A percentile compares a stretch with the other conserved stretches of the same genome.
phyloP scores from a whole-genome alignment of 2,329 filamentous ascomycete genomes.

The Septoria linicola region DNA sequence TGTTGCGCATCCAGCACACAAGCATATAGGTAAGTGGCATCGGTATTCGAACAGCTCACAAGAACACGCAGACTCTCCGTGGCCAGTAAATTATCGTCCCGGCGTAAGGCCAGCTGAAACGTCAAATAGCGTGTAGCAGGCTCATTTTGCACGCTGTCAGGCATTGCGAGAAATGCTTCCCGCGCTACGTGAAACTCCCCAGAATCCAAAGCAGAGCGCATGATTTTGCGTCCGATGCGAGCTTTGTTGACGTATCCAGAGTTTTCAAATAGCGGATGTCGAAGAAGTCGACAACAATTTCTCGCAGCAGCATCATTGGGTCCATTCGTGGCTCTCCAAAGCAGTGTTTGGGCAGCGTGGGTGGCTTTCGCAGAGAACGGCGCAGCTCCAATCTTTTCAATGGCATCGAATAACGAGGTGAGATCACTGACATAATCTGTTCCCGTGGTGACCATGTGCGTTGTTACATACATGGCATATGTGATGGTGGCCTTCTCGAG shows the following conservation, averaged over 20 bases:
- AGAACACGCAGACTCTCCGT: slow-evolving; percentile 63
- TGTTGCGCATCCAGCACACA: slow-evolving; percentile 76
- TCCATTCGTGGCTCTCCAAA: slow-evolving; percentile 65
- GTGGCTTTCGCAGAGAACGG: slow-evolving; percentile 61
- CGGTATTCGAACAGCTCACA: slow-evolving; percentile 52
- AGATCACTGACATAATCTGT: slow-evolving; percentile 39
- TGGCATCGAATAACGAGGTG: slow-evolving; percentile 45
- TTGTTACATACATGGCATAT: slow-evolving; percentile 64
- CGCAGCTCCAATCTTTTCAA: slow-evolving; percentile 49
- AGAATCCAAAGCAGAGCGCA: slow-evolving; percentile 65
- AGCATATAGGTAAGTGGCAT: slow-evolving; percentile 69
- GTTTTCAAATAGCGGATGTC: slow-evolving; percentile 65
- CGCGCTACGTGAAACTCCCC: slow-evolving; percentile 57
- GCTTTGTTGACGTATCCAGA: slow-evolving; percentile 65
- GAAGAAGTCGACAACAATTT: slow-evolving; percentile 68
- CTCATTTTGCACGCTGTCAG: slow-evolving; percentile 37
- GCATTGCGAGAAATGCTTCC: slow-evolving; percentile 59
- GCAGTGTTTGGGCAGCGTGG: slow-evolving; percentile 66
- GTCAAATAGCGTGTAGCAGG: slow-evolving; percentile 30
- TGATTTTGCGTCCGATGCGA: slow-evolving; percentile 66
- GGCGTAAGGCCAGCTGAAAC: slow-evolving; percentile 33
- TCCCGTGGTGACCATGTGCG: slow-evolving; percentile 38
- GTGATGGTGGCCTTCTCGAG: slow-evolving; percentile 68
- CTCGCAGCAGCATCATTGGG: slow-evolving; percentile 5
- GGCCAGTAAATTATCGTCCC: slow-evolving; percentile 47